phyloP scores from a whole-genome alignment of 2,329 filamentous ascomycete genomes.

The Diaporthe vaccinii region DNA sequence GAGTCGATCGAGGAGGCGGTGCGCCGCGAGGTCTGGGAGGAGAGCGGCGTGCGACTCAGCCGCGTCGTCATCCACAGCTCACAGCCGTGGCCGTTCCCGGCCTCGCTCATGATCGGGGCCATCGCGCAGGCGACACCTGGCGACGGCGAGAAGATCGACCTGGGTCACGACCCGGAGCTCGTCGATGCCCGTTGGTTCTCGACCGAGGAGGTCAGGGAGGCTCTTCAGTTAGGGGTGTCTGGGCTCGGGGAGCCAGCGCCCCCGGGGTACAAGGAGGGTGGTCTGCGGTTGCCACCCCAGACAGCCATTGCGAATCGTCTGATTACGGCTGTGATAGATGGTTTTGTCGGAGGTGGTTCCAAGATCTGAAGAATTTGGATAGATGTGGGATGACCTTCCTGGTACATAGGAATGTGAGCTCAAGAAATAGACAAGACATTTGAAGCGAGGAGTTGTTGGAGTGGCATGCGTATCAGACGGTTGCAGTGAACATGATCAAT shows the following conservation, averaged over 20 bases:
- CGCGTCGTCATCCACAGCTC: constrained; percentile 86
- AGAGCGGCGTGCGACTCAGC: constrained; percentile 82
- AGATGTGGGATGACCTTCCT: not conserved
- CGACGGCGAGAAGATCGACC: constrained; percentile 80
- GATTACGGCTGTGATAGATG: constrained; percentile 82
- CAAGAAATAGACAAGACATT: constrained; percentile 18
- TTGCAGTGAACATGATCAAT: not conserved
- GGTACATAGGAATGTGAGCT: not conserved
- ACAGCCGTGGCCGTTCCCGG: constrained; percentile 90
- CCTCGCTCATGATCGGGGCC: constrained; percentile 88
- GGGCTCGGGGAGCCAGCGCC: constrained; percentile 75
- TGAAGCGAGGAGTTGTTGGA: constrained; percentile 12
- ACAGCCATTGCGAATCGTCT: constrained; percentile 95
- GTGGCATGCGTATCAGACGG: not conserved
- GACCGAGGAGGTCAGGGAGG: constrained; percentile 83
- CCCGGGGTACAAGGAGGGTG: constrained; percentile 80
- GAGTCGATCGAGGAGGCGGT: constrained; percentile 90
- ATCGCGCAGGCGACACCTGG: constrained; percentile 86
- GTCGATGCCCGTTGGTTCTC: constrained; percentile 91
- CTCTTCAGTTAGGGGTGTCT: constrained; percentile 76
- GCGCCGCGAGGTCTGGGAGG: constrained; percentile 87
- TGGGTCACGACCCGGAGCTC: constrained; percentile 92
- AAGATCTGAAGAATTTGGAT: constrained; percentile 60
- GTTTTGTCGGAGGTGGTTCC: constrained; percentile 71
- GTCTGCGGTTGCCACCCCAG: constrained; percentile 82